phyloP scores from a whole-genome alignment of 2,329 filamentous ascomycete genomes.

The Fusarium siculi region DNA sequence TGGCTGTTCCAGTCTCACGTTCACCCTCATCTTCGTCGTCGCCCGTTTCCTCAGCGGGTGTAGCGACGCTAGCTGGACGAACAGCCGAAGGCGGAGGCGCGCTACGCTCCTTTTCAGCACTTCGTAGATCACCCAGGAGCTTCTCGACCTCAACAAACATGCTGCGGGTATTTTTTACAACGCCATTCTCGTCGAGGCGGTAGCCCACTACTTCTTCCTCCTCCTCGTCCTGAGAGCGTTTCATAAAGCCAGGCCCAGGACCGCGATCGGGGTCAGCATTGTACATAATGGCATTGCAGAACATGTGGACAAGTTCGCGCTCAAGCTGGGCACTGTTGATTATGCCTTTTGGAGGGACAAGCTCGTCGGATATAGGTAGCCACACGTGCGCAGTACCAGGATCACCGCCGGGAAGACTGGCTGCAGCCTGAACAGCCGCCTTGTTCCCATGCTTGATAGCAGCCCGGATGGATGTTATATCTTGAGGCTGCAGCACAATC shows the following conservation, averaged over 20 bases:
- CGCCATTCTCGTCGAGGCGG: constrained; percentile 81
- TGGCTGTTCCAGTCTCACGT: constrained; percentile 50
- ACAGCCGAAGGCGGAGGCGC: constrained; percentile 49
- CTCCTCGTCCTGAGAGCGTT: constrained; percentile 56
- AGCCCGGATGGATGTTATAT: constrained; percentile 80
- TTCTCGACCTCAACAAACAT: constrained; percentile 92
- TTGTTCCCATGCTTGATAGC: constrained; percentile 79
- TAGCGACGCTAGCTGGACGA: constrained; percentile 52
- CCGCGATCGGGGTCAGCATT: constrained; percentile 84
- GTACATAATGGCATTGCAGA: constrained; percentile 98
- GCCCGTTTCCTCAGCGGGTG: constrained; percentile 57
- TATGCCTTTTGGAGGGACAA: constrained; percentile 87
- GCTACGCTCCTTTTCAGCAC: constrained; percentile 70
- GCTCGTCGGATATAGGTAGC: constrained; percentile 77
- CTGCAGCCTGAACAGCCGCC: constrained; percentile 69
- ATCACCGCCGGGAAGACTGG: constrained; percentile 69
- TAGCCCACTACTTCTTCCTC: constrained; percentile 65
- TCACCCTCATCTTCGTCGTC: constrained; percentile 64
- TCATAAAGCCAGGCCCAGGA: constrained; percentile 70
- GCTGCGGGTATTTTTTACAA: constrained; percentile 86
- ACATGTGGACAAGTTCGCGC: constrained; percentile 94
- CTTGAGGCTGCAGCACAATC: constrained; percentile 78
- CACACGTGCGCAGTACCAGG: constrained; percentile 66
- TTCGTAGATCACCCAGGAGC: constrained; percentile 78
- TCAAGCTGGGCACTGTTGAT: constrained; percentile 94